Conservation (phyloP, 192 early-diverging fungal species). For the Chytriomyces hyalinus region DNA sequence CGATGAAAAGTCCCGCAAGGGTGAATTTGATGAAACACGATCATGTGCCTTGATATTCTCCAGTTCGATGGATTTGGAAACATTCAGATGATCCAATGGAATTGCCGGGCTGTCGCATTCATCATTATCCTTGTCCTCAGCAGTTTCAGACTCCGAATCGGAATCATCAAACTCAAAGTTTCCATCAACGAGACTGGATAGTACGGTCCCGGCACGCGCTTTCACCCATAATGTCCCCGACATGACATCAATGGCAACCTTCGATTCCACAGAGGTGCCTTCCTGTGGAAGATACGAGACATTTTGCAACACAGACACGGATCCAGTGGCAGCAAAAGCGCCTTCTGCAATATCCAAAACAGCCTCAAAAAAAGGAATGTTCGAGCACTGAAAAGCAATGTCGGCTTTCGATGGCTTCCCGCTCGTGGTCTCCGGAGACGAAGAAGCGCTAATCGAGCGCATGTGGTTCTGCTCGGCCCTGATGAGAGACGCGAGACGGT, state of each 20-base stretch:
- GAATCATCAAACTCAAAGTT: conserved; percentile 39
- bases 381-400: conserved; percentile 38
- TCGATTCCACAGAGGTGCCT: not conserved
- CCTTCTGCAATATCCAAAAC: conserved; percentile 14
- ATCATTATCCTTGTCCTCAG: conserved; percentile 2
- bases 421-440: no score
- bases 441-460: not conserved
- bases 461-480: not conserved
- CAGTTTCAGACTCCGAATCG: not conserved
- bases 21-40: no score
- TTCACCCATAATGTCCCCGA: conserved; percentile 51
- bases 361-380: conserved; percentile 45
- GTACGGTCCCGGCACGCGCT: conserved; percentile 48
- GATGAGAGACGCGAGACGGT: not conserved
- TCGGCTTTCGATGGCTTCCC: not conserved
- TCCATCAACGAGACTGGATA: conserved; percentile 6
- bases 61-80: not conserved
- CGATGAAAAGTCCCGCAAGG: conserved; percentile 2
- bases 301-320: no score
- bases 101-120: not conserved
- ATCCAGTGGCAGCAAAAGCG: no score
- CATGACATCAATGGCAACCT: conserved; percentile 47
- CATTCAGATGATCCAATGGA: not conserved
- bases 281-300: not conserved
- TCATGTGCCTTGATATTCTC: no score